Conservation (phyloP, 352 stramenopile genomes). For the Blastocystis sp. region DNA sequence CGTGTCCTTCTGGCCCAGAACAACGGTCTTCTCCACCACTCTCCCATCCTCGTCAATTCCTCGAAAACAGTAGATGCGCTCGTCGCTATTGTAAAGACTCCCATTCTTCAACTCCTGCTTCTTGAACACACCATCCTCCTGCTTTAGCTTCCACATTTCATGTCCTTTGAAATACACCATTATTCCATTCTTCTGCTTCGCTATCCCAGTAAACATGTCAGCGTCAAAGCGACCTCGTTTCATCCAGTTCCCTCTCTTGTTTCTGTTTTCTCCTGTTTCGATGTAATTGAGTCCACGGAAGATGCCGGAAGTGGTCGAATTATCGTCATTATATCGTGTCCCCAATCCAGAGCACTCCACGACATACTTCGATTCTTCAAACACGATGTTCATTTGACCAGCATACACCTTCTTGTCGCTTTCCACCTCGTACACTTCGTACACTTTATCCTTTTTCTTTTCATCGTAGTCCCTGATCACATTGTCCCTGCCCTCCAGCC, state of each 20-base stretch:
- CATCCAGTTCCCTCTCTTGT: background rate
- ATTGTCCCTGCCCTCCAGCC: background rate
- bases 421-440: too few species aligned
- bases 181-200: background rate
- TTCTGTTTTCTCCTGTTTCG: background rate
- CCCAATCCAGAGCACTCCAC: background rate
- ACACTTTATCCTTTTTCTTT: too few species aligned
- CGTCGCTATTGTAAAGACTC: background rate
- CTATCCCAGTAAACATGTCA: background rate
- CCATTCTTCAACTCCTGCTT: background rate
- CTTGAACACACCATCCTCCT: background rate
- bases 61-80: background rate
- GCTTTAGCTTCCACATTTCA: background rate
- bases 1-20: background rate
- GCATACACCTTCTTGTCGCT: background rate
- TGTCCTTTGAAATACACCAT: background rate
- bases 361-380: too few species aligned
- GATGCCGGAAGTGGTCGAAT: background rate
- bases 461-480: background rate
- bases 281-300: background rate
- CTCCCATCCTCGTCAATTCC: background rate
- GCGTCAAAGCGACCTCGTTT: background rate
- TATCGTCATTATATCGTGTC: background rate
- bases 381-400: background rate
- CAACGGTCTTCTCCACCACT: background rate